Evolutionary conservation across 1,139 yeast genomes (phyloP).

Genomic region (Suhomyces taliae): DNA sequence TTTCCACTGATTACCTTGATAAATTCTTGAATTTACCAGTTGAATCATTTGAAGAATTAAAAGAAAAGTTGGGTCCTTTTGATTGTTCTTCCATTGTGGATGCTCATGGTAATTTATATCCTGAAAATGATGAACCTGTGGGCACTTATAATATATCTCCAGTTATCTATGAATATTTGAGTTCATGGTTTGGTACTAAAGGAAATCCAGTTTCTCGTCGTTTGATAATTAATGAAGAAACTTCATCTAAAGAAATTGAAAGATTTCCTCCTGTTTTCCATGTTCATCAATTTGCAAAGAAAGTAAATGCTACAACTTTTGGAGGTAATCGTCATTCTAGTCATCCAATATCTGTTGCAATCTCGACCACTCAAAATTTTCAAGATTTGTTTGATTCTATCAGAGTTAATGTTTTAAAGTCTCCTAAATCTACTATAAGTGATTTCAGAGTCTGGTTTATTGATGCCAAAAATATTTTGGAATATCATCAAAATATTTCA

Average conservation of each 20-base stretch:
- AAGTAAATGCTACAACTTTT: constrained; percentile 13
- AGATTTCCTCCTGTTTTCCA: constrained; percentile 51
- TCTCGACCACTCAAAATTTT: constrained; percentile 38
- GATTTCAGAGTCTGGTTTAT: constrained; percentile 42
- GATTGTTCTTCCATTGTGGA: constrained; percentile 33
- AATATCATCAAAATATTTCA: constrained; percentile 26
- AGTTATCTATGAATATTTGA: constrained; percentile 42
- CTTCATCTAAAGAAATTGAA: constrained; percentile 49
- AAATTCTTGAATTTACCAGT: constrained; percentile 28
- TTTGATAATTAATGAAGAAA: constrained; percentile 36
- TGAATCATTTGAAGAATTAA: constrained; percentile 27
- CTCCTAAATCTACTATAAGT: constrained; percentile 8
- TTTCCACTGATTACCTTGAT: constrained; percentile 32
- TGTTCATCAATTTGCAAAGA: constrained; percentile 49
- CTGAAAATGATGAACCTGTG: constrained; percentile 31
- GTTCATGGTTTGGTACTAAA: constrained; percentile 55
- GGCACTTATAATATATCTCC: constrained; percentile 37
- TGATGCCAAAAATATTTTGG: constrained; percentile 24
- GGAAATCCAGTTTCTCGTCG: constrained; percentile 50
- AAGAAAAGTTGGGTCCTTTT: constrained; percentile 31
- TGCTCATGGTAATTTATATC: constrained; percentile 30
- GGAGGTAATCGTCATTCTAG: constrained; percentile 4
- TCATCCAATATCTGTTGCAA: constrained; percentile 14
- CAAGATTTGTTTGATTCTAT: constrained; percentile 32
- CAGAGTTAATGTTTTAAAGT: constrained; percentile 20